These are phyloP conservation scores for Lolium multiflorum DNA, from an alignment of 176 grass and related monocot species.

Conservation along the genomic window DNA sequence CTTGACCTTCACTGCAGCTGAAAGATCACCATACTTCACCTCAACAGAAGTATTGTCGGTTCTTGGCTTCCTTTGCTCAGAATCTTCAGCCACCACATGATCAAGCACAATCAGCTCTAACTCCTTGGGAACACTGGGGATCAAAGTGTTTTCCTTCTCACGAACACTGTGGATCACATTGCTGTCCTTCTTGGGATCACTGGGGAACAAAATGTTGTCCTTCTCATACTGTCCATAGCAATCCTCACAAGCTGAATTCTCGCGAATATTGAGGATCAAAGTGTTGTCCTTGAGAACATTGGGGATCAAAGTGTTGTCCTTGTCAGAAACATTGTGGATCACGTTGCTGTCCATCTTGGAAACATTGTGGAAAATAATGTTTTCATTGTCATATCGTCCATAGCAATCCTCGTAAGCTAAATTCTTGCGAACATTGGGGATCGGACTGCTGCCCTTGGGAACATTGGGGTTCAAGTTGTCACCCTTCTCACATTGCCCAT, in stretches of 20 bases:
- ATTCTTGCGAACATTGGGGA: constrained; percentile 19
- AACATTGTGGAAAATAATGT: constrained; percentile 10
- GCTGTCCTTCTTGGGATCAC: constrained; percentile 22
- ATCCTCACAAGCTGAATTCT: constrained; percentile 21
- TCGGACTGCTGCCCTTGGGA: constrained; percentile 28
- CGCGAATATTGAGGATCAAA: constrained; percentile 24
- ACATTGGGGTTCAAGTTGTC: constrained; percentile 24
- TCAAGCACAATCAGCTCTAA: constrained; percentile 34
- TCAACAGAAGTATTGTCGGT: constrained; percentile 25
- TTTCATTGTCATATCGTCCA: constrained; percentile 35
- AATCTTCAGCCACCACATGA: constrained; percentile 18
- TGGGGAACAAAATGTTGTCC: constrained; percentile 27
- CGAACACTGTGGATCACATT: constrained; percentile 27
- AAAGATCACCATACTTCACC: constrained; percentile 23
- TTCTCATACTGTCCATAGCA: constrained; percentile 30
- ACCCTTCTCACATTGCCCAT: constrained; percentile 26
- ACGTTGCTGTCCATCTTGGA: constrained; percentile 19
- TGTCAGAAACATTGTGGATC: background rate
- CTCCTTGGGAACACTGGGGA: constrained; percentile 27
- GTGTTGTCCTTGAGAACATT: constrained; percentile 9
- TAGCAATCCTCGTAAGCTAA: constrained; percentile 20
- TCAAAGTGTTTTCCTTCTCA: constrained; percentile 23
- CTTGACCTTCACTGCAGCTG: constrained; percentile 34
- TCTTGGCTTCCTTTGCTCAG: constrained; percentile 16
- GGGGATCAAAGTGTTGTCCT: background rate